A percentile compares a stretch with the other conserved stretches of the same genome.
phyloP scores from a whole-genome alignment of 129 eudicot genomes.

The Centella asiatica region DNA sequence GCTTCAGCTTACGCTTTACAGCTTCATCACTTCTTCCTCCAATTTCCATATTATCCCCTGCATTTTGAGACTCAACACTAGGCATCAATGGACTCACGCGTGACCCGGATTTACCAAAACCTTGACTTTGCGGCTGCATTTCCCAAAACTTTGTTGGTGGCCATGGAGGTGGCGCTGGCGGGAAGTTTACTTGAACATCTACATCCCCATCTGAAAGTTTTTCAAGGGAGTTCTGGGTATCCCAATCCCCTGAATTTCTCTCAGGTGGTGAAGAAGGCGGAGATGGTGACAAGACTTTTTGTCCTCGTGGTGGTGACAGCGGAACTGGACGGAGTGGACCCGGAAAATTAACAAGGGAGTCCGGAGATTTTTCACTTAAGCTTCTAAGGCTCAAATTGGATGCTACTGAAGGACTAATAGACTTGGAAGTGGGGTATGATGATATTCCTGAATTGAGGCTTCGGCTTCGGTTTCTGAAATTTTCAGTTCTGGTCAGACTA shows the following conservation, averaged over 20 bases:
- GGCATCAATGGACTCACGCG: constrained; percentile 25
- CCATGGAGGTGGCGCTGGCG: constrained; percentile 45
- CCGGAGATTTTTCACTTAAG: constrained; percentile 23
- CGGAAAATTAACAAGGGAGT: constrained; percentile 25
- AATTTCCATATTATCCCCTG: constrained; percentile 9
- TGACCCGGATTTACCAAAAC: constrained; percentile 8
- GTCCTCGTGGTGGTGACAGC: constrained; percentile 17
- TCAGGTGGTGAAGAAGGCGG: constrained; percentile 15
- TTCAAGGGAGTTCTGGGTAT: not conserved
- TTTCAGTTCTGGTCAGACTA: not conserved
- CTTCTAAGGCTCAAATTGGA: constrained; percentile 22
- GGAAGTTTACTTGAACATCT: constrained; percentile 6
- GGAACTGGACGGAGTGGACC: constrained; percentile 23
- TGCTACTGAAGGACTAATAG: constrained; percentile 22
- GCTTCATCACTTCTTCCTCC: constrained; percentile 20
- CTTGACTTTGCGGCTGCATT: not conserved
- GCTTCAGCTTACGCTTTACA: constrained; percentile 52
- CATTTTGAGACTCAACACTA: not conserved
- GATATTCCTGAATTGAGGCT: constrained; percentile 20
- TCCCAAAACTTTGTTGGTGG: constrained; percentile 29
- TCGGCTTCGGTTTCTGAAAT: constrained; percentile 9
- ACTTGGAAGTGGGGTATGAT: constrained; percentile 12
- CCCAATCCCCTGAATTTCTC: not conserved
- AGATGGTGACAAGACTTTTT: constrained; percentile 20
- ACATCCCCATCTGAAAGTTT: not conserved